phyloP scores from a whole-genome alignment of 805 yeast species.

The Cyberlindnera sargentensis region DNA sequence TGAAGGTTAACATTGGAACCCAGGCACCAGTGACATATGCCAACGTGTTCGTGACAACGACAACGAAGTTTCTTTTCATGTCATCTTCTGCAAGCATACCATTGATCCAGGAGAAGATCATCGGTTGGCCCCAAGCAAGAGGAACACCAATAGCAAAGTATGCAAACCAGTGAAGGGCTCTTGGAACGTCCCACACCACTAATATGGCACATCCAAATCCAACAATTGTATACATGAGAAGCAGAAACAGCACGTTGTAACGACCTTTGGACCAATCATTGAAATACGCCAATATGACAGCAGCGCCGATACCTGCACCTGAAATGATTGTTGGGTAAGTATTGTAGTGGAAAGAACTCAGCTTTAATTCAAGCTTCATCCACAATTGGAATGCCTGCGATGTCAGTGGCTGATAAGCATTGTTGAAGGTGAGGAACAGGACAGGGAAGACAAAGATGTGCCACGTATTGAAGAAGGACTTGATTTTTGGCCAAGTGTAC shows the following conservation, averaged over 20 bases:
- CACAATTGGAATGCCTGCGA: conserved; percentile 40
- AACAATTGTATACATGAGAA: conserved; percentile 31
- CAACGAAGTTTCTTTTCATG: conserved; percentile 28
- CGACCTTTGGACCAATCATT: conserved; percentile 31
- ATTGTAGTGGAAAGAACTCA: conserved; percentile 31
- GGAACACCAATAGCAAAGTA: conserved; percentile 44
- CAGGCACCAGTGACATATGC: conserved; percentile 36
- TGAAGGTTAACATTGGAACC: conserved; percentile 36
- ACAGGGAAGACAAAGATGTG: conserved; percentile 39
- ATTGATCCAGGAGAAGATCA: conserved; percentile 51
- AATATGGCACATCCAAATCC: conserved; percentile 37
- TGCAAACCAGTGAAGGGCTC: conserved; percentile 42
- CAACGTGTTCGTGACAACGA: conserved; percentile 34
- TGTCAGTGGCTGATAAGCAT: conserved; percentile 21
- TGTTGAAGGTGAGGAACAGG: conserved; percentile 15
- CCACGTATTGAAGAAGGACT: conserved; percentile 40
- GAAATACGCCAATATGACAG: conserved; percentile 30
- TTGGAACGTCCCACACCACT: conserved; percentile 41
- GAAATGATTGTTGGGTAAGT: conserved; percentile 33
- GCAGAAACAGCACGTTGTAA: conserved; percentile 31
- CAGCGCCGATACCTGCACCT: conserved; percentile 32
- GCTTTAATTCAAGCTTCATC: conserved; percentile 33
- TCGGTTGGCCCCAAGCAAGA: conserved; percentile 47
- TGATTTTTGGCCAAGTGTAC: conserved; percentile 34
- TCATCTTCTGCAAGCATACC: conserved; percentile 31